Percentiles rank a stretch among this genome's conserved stretches.
phyloP scores from a whole-genome alignment of 2,329 filamentous ascomycete genomes.

The Pestalotiopsis sp. region DNA sequence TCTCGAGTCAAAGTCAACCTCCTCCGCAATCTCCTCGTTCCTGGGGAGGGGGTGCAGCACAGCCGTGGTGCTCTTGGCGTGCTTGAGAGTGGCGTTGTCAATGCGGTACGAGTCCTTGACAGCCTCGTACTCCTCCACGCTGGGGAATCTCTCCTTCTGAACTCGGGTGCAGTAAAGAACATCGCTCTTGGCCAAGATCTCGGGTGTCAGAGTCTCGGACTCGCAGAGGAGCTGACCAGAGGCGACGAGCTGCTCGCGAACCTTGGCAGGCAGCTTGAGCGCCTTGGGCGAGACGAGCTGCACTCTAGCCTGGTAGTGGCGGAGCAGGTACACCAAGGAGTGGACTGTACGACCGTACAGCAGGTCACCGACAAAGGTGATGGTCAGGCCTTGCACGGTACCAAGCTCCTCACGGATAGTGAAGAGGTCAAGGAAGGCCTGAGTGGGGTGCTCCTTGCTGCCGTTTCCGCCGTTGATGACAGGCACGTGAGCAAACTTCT shows the following conservation, averaged over 20 bases:
- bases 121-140: slow-evolving; percentile 76
- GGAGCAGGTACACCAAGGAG: slow-evolving; percentile 90
- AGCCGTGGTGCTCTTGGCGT: slow-evolving; percentile 90
- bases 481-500: slow-evolving; percentile 86
- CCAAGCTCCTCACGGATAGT: slow-evolving; percentile 97
- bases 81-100: slow-evolving; percentile 85
- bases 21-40: slow-evolving; percentile 90
- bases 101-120: slow-evolving; percentile 90
- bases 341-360: slow-evolving; percentile 93
- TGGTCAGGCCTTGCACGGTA: slow-evolving; percentile 91
- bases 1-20: slow-evolving; percentile 96
- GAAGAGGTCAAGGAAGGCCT: slow-evolving; percentile 96
- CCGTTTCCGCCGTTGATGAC: slow-evolving; percentile 98
- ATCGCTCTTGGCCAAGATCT: slow-evolving; percentile 84
- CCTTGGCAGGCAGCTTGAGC: slow-evolving; percentile 74
- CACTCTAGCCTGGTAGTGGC: slow-evolving; percentile 92
- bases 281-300: slow-evolving; percentile 86
- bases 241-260: slow-evolving; percentile 70
- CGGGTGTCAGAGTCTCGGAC: slow-evolving; percentile 78
- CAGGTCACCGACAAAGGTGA: slow-evolving; percentile 94
- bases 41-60: slow-evolving; percentile 95
- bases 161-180: slow-evolving; percentile 97
- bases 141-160: slow-evolving; percentile 94
- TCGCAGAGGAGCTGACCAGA: slow-evolving; percentile 80
- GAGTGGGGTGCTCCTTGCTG: slow-evolving; percentile 93